Evolutionary conservation across 257 asterid species (phyloP), one percentile per base, ranked within the genome.

Genomic region (Solanum ahanhuiri): DNA sequence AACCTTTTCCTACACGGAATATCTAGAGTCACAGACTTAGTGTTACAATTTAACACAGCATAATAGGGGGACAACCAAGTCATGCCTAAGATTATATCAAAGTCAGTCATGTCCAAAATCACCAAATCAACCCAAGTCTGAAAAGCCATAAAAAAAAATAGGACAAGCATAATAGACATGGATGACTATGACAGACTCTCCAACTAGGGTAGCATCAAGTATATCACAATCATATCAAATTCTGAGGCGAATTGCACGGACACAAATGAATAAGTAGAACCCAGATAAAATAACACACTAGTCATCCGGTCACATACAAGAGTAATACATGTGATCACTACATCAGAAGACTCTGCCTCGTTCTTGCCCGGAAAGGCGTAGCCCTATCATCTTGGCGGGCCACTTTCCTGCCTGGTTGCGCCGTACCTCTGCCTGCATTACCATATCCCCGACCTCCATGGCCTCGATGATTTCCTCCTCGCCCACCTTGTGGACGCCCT

Each of bases 351-450:
- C 51, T 11, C 1, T 43, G 18, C 18, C 18, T 45, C 18, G 1
- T 45, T 45, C 7, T 12, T 45, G 7, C 57, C 18, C 18, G 2
- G 7, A 45, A 45, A 12, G 18, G 18, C 0, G 18, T 45, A 45
- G 18, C 57, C 57, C 18, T 45, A 12, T 45, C 57, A 45, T 45
- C 18, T 12, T 45, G 6, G 4, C 1, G 2, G 6, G 6, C 6
- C 0, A 1, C 2, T 45, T 45, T 2, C 57, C 57, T 45, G 0
- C 18, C 57, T 45, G 0, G 6, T 1, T 45, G 2, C 18, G 0
- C 6, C 2, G 0, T 45, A 12, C 6, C 6, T 45, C 57, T 45
- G 0, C 2, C 2, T 12, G 18, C 18, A 1, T 45, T 45, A 45
- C 18, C 18, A 45, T 45, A 3, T 45, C 57, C 57, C 6, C 1